Percentiles rank a stretch among this genome's conserved stretches.
Evolutionary conservation across 179 eudicot species (phyloP).

Genomic region (Silene noctiflora): DNA sequence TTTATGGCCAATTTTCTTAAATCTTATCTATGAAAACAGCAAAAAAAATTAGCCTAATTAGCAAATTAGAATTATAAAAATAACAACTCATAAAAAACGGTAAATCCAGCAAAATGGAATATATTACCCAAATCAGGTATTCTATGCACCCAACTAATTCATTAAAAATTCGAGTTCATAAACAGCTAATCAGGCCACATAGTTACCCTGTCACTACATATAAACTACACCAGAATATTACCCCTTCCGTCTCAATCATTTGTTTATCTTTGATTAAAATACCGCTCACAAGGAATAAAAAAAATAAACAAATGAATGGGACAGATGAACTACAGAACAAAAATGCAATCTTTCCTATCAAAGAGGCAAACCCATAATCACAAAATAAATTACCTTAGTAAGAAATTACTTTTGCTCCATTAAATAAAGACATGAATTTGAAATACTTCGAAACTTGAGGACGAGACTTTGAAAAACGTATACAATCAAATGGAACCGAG

Average conservation of each 20-base stretch:
- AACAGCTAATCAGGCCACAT: constrained; percentile 13
- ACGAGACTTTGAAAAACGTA: background rate
- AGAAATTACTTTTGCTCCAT: background rate
- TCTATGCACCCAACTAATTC: constrained; percentile 17
- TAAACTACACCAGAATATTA: constrained; percentile 2
- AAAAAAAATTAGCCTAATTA: constrained; percentile 13
- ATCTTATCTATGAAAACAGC: constrained; percentile 4
- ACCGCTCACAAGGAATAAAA: no score
- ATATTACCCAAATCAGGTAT: constrained; percentile 23
- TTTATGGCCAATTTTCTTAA: background rate
- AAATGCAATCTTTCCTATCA: constrained; percentile 12
- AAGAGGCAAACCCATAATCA: background rate
- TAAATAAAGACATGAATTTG: background rate
- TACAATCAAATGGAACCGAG: constrained; percentile 9
- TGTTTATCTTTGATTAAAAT: no score
- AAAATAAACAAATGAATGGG: no score
- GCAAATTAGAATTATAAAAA: constrained; percentile 16
- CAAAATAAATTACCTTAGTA: constrained; percentile 15
- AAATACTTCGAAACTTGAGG: background rate
- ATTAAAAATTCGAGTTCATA: constrained; percentile 22
- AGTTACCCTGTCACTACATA: constrained; percentile 16
- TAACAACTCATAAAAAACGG: constrained; percentile 16
- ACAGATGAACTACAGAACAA: background rate
- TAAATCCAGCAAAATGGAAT: constrained; percentile 29
- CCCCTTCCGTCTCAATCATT: no score